A percentile compares a stretch with the other conserved stretches of the same genome.
These are phyloP conservation scores for Cocos nucifera DNA, from an alignment of 176 grass and related monocot genomes.

Conservation along the genomic window DNA sequence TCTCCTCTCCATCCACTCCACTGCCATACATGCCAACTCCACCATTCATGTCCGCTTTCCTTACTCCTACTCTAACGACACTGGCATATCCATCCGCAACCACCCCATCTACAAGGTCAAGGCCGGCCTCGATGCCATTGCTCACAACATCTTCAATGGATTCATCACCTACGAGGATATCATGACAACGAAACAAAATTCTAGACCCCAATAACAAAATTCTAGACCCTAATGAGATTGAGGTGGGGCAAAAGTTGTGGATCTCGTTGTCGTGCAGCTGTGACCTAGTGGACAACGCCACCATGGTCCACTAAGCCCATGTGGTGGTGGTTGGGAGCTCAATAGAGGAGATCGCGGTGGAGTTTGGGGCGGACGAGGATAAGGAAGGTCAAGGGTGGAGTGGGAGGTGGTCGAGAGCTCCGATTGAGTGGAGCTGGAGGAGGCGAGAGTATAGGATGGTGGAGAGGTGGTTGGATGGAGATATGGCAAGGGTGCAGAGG, in stretches of 20 bases:
- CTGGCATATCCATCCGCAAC: conserved; percentile 39
- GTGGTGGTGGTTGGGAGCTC: conserved; percentile 42
- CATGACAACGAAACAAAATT: conserved; percentile 65
- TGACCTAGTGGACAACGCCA: conserved; percentile 33
- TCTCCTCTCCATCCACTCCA: conserved; percentile 29
- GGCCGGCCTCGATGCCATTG: conserved; percentile 27
- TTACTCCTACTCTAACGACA: conserved; percentile 69
- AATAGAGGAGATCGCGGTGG: conserved; percentile 34
- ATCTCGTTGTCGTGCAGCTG: conserved; percentile 94
- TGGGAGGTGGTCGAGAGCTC: too few relatives aligned
- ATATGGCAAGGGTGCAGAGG: too few relatives aligned
- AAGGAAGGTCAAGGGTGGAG: too few relatives aligned
- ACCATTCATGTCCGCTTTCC: conserved; percentile 51
- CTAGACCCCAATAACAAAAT: conserved; percentile 68
- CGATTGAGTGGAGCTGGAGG: too few relatives aligned
- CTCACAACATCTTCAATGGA: conserved; percentile 40
- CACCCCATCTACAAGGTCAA: conserved; percentile 56
- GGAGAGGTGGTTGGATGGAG: too few relatives aligned
- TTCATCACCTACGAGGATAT: conserved; percentile 74
- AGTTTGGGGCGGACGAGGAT: conserved; percentile 38
- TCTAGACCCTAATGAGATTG: conserved; percentile 42
- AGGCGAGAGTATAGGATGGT: too few relatives aligned
- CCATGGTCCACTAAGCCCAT: conserved; percentile 59
- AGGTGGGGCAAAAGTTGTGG: conserved; percentile 55
- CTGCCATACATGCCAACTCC: conserved; percentile 13